Percentiles rank a stretch among this genome's conserved stretches.
Evolutionary conservation across 352 stramenopile genomes (phyloP).

Genomic region (Phytophthora cactorum): DNA sequence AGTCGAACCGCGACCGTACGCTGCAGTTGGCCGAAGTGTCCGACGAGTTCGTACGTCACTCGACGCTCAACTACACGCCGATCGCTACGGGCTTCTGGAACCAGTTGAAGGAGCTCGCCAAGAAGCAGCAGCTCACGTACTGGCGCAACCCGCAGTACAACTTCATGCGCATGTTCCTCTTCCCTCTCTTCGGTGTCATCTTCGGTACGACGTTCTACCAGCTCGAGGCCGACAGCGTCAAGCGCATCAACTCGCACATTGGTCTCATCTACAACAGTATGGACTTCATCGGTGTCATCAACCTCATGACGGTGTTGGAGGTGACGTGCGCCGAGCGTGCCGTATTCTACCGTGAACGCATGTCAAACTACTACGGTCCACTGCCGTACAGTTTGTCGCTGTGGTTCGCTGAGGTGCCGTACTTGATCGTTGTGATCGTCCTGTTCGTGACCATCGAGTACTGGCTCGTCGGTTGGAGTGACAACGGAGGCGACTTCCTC

Average conservation of each 20-base stretch:
- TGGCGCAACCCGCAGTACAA: constrained; percentile 63
- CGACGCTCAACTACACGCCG: constrained; percentile 48
- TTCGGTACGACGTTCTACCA: constrained; percentile 70
- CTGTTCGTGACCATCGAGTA: constrained; percentile 65
- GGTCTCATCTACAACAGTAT: constrained; percentile 73
- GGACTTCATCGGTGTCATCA: constrained; percentile 69
- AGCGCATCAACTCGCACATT: constrained; percentile 63
- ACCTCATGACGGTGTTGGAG: constrained; percentile 67
- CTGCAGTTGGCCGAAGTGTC: constrained; percentile 41
- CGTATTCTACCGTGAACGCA: constrained; percentile 70
- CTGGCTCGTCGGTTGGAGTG: constrained; percentile 58
- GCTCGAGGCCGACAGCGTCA: constrained; percentile 31
- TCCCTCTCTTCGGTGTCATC: constrained; percentile 55
- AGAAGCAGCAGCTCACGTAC: constrained; percentile 56
- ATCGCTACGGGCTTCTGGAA: constrained; percentile 53
- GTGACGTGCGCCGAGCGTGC: constrained; percentile 59
- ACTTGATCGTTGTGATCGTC: constrained; percentile 47
- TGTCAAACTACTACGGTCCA: constrained; percentile 75
- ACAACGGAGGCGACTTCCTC: constrained; percentile 36
- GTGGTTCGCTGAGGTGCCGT: constrained; percentile 63
- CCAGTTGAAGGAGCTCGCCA: constrained; percentile 40
- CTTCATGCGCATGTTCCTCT: constrained; percentile 59
- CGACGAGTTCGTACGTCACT: too few relatives aligned
- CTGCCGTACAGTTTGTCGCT: constrained; percentile 68
- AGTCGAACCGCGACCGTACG: constrained; percentile 19